Evolutionary conservation across 306 rosid genomes (phyloP), one percentile per base, ranked within the genome.

Genomic region (Prunus mongolica): DNA sequence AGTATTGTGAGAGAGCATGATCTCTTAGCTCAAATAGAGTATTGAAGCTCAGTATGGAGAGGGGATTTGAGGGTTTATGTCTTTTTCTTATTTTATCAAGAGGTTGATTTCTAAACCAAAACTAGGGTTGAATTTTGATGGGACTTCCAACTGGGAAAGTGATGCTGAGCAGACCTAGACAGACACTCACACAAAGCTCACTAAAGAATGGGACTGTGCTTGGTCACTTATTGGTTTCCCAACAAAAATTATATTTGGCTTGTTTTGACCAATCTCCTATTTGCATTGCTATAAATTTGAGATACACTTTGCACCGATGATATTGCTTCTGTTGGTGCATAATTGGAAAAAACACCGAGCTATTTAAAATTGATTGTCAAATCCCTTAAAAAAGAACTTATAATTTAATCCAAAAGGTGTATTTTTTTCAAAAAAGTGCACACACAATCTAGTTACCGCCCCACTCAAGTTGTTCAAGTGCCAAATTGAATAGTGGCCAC

Each of bases 401-500:
- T 65, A 34, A n/a, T 32, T 63, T 34, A 65, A 1, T 28, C 25
- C n/a, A 0, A 34, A 15, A 32, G 8, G 13, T 12, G 27, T 38
- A 4, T 0, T 14, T 34, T 38, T 34, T 30, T 5, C 6, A 9
- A 34, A 34, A 65, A 65, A 34, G 25, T 32, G 3, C 69, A 65
- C 30, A 65, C 20, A 38, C 20, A 10, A 19, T 19, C 69, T 18
- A 1, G 2, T 15, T 18, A 34, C 69, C 27, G 50, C 50, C 69
- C 69, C 69, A 34, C 69, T 65, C 8, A 73, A 11, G 24, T 41
- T 70, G 63, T 49, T 22, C n/a, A 69, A 74, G 86, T 81, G 89
- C 78, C 51, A 25, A 24, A 54, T 27, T 49, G 22, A 6, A 28
- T 78, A 75, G 86, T 88, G 90, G 84, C 92, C 90, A 78, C 78